Base-by-base conservation (phyloP, 768 basidiomycete genomes). In the Serendipita indica region DNA sequence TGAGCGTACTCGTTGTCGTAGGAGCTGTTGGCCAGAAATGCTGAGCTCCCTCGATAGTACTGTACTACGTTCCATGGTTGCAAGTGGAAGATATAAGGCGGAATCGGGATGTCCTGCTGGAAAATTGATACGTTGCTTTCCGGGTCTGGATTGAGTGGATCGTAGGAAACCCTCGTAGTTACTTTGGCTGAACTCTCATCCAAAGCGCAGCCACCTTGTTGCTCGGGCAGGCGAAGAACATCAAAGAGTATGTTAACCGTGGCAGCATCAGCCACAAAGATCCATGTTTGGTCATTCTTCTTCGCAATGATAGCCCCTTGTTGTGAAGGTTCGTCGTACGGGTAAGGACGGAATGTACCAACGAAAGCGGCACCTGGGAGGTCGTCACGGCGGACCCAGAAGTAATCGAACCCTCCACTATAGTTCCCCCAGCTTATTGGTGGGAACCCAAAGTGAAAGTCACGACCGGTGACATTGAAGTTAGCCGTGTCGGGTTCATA, bases 1-100 rank as follows among this genome's bases (percentile, higher is more conserved):
- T 54, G 49, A 16, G 49, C 49, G 30, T 22, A 54, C 2, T n/a
- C 10, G 30, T 54, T 54, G 49, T 54, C 49, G n/a, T 54, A 54
- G 30, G 20, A n/a, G 16, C 20, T n/a, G 22, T 32, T 54, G 49
- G 16, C 30, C 20, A 54, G 16, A 3, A 28, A n/a, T 2, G 30
- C 49, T 16, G 20, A 22, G 1, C 20, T 22, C 16, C 49, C 49
- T 27, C 49, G 49, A 12, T 27, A 54, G 2, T 27, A 54, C 22
- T 54, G 49, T 3, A 54, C 10, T n/a, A 54, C 30, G 30, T 54
- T 54, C 49, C 49, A 54, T 3, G 49, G 49, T 22, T 54, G 30
- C n/a, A 54, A 54, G n/a, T 1, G 5, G 49, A 54, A 16, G 1
- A 5, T 5, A n/a, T 18, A 43, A 1, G 41, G 7, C 6, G 27